Percentiles rank a stretch among this genome's conserved stretches.
These are phyloP conservation scores for Candida sanyaensis DNA, from an alignment of 1,139 yeast genomes.

Conservation along the genomic window DNA sequence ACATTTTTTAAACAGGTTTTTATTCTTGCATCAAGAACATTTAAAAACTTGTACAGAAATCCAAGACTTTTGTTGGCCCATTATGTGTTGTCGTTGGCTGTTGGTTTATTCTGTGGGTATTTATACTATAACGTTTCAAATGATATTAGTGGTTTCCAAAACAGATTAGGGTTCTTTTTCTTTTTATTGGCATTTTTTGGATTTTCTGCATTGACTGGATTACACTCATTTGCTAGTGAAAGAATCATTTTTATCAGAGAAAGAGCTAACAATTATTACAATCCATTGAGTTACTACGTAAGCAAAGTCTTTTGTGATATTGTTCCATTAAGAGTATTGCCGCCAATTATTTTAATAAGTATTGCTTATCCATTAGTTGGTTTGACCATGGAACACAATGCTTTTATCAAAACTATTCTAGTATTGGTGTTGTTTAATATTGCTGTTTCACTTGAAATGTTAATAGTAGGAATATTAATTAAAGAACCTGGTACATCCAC, in stretches of 20 bases:
- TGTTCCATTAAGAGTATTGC: slow-evolving; percentile 83
- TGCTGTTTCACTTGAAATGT: slow-evolving; percentile 81
- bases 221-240: slow-evolving; percentile 85
- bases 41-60: slow-evolving; percentile 88
- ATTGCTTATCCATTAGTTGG: slow-evolving; percentile 94
- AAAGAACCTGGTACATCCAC: slow-evolving; percentile 95
- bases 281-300: slow-evolving; percentile 79
- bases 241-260: slow-evolving; percentile 88
- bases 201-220: slow-evolving; percentile 87
- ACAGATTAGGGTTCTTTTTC: slow-evolving; percentile 89
- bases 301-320: slow-evolving; percentile 90
- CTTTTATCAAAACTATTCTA: slow-evolving; percentile 69
- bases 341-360: slow-evolving; percentile 81
- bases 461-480: slow-evolving; percentile 82
- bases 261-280: slow-evolving; percentile 90
- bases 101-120: slow-evolving; percentile 85
- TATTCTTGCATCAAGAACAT: slow-evolving; percentile 80
- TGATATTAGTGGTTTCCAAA: slow-evolving; percentile 95
- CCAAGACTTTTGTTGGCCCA: slow-evolving; percentile 84
- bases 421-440: slow-evolving; percentile 81
- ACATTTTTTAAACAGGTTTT: slow-evolving; percentile 60
- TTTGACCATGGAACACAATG: slow-evolving; percentile 72
- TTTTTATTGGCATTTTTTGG: slow-evolving; percentile 90
- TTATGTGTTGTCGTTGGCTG: slow-evolving; percentile 70
- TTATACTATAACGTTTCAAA: slow-evolving; percentile 79